phyloP scores from a whole-genome alignment of 129 eudicot genomes.

The Tanacetum coccineum region DNA sequence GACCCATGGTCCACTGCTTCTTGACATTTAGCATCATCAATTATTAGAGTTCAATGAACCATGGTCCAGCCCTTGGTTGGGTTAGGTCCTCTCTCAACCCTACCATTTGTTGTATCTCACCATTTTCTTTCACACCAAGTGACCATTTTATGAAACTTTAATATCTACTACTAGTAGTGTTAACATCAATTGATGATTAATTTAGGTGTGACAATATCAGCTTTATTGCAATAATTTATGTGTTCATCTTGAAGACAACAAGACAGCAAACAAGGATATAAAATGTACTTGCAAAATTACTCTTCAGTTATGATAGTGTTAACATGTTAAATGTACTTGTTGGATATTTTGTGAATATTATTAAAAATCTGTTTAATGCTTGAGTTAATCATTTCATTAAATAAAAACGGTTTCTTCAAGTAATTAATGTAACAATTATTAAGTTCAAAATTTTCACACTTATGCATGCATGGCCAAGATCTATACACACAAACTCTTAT shows the following conservation, averaged over 20 bases:
- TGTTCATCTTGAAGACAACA: constrained; percentile 11
- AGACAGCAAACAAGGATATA: neutral
- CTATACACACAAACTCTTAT: too few relatives aligned
- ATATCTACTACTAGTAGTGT: neutral
- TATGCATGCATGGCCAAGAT: too few relatives aligned
- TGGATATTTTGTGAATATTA: too few relatives aligned
- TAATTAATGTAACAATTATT: too few relatives aligned
- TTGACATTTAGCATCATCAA: constrained; percentile 31
- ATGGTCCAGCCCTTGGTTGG: constrained; percentile 36
- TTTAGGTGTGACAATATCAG: constrained; percentile 17
- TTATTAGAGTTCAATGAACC: constrained; percentile 35
- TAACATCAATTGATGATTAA: constrained; percentile 8
- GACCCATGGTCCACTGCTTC: constrained; percentile 35
- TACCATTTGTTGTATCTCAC: constrained; percentile 22
- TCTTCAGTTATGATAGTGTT: neutral
- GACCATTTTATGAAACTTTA: neutral
- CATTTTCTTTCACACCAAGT: neutral
- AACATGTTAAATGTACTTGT: too few relatives aligned
- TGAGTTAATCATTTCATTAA: too few relatives aligned
- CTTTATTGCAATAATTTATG: constrained; percentile 6
- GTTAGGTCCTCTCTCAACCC: constrained; percentile 20
- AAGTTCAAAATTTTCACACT: too few relatives aligned
- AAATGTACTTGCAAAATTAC: constrained; percentile 4
- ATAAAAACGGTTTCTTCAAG: too few relatives aligned
- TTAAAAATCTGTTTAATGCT: too few relatives aligned